A percentile compares a stretch with the other conserved stretches of the same genome.
phyloP scores from a whole-genome alignment of 805 yeast species.

The Starmera quercuum region DNA sequence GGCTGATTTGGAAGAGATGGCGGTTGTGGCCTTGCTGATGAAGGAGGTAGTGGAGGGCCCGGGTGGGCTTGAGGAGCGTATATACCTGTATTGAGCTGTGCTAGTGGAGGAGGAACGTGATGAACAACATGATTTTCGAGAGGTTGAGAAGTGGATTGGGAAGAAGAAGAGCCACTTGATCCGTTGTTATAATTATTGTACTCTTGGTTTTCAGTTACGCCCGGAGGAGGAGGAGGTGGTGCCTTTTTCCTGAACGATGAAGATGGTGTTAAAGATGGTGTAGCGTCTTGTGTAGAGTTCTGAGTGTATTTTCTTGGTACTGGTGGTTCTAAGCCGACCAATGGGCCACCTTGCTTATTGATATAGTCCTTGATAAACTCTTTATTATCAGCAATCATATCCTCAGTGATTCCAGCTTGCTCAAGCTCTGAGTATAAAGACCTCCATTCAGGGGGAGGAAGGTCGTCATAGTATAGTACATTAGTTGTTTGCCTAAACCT shows the following conservation, averaged over 20 bases:
- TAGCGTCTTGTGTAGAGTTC: slow-evolving; percentile 18
- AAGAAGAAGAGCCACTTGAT: background rate
- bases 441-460: slow-evolving; percentile 83
- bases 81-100: background rate
- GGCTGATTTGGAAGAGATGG: slow-evolving; percentile 3
- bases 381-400: slow-evolving; percentile 81
- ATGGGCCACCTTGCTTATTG: slow-evolving; percentile 64
- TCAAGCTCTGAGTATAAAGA: slow-evolving; percentile 65
- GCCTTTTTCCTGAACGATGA: slow-evolving; percentile 27
- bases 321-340: slow-evolving; percentile 82
- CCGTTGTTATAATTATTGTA: too few species aligned
- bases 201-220: slow-evolving; percentile 12
- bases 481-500: slow-evolving; percentile 50
- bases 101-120: slow-evolving; percentile 17
- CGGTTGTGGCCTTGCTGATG: slow-evolving; percentile 17
- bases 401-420: slow-evolving; percentile 74
- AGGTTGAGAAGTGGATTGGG: background rate
- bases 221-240: slow-evolving; percentile 38
- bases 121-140: slow-evolving; percentile 9
- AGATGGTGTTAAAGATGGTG: slow-evolving; percentile 20
- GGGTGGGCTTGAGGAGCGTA: background rate
- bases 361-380: slow-evolving; percentile 78
- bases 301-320: slow-evolving; percentile 51
- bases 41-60: slow-evolving; percentile 11
- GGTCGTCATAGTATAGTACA: slow-evolving; percentile 63